Percentiles rank a stretch among this genome's conserved stretches.
These are phyloP conservation scores for Aureobasidium sp. DNA, from an alignment of 2,329 filamentous ascomycete species.

Conservation along the genomic window DNA sequence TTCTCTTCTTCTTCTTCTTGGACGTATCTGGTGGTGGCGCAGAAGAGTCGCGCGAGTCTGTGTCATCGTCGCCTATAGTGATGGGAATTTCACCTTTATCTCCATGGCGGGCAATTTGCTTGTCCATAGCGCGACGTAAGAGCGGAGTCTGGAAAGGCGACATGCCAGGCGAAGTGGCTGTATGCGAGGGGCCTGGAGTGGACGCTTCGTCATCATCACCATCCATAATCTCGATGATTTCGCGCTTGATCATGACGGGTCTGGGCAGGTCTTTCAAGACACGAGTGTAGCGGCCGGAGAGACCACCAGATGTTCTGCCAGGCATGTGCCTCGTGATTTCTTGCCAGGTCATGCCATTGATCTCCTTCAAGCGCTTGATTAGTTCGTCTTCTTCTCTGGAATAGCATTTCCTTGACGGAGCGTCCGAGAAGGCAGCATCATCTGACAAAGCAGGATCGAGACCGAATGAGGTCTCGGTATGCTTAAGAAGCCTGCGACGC, in stretches of 20 bases:
- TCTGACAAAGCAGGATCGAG: background rate
- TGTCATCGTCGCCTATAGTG: slow-evolving; percentile 4
- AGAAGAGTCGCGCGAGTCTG: slow-evolving; percentile 5
- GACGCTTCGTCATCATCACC: slow-evolving; percentile 8
- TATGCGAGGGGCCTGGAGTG: background rate
- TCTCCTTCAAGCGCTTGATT: slow-evolving; percentile 37
- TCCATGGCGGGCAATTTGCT: slow-evolving; percentile 7
- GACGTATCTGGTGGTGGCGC: background rate
- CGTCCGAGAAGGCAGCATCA: background rate
- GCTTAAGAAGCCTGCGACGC: slow-evolving; percentile 10
- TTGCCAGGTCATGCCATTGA: slow-evolving; percentile 31
- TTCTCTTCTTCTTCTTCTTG: background rate
- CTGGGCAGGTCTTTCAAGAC: slow-evolving; percentile 11
- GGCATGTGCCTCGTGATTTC: slow-evolving; percentile 32
- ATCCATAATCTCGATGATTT: slow-evolving; percentile 23
- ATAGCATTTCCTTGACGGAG: slow-evolving; percentile 17
- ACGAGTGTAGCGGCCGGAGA: slow-evolving; percentile 24
- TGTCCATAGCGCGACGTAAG: slow-evolving; percentile 12
- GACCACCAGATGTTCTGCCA: slow-evolving; percentile 25
- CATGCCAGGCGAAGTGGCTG: background rate
- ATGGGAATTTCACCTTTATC: slow-evolving; percentile 4
- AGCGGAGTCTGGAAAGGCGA: slow-evolving; percentile 4
- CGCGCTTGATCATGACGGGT: slow-evolving; percentile 17
- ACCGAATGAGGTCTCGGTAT: background rate
- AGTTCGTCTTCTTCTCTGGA: slow-evolving; percentile 27